Evolutionary conservation across 2,329 filamentous ascomycete species (phyloP), one percentile per base, ranked within the genome.

Genomic region (Sclerotiophoma versabilis): DNA sequence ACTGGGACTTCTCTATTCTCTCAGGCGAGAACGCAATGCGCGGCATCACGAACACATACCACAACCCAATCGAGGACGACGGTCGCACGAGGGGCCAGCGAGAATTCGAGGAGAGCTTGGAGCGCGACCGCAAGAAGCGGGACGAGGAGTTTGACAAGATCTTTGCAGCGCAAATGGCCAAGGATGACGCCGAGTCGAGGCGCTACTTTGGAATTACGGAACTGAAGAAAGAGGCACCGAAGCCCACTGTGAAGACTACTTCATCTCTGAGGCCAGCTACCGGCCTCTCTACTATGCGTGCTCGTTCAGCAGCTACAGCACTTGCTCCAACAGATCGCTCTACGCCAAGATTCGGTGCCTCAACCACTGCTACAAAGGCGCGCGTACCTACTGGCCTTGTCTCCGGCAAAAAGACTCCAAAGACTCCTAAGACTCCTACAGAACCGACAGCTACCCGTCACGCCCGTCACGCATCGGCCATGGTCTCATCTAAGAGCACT

Each of bases 401-500:
- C 30, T 64, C 72, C 11, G 76, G 69, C 48, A 79, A 76, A 51
- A 81, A 81, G 45, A 64, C 75, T 1, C 53, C 74, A 51, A 81
- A 81, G 45, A 64, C 75, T 1, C 53, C 74, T 6, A 69, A 64
- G 5, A 63, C 75, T 3, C 53, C 58, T 5, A 75, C 80, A 2
- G 76, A 82, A 56, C 75, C 80, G 0, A 80, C 80, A n/a, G 69
- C 74, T 9, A 80, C 84, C 62, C 84, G 86, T 42, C 84, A 85
- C 59, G 80, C 84, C 63, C 84, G 86, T 39, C 84, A 85, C 59
- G 82, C 82, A 8, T 80, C 83, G 10, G 87, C 89, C 1, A 82
- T 84, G 19, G 84, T 84, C 5, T 87, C 86, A 5, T 96, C 92
- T 1, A 86, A 87, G 59, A 93, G 86, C 49, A 96, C 92, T 0